Conservation (phyloP, 257 asterid species). For the Sherardia arvensis region DNA sequence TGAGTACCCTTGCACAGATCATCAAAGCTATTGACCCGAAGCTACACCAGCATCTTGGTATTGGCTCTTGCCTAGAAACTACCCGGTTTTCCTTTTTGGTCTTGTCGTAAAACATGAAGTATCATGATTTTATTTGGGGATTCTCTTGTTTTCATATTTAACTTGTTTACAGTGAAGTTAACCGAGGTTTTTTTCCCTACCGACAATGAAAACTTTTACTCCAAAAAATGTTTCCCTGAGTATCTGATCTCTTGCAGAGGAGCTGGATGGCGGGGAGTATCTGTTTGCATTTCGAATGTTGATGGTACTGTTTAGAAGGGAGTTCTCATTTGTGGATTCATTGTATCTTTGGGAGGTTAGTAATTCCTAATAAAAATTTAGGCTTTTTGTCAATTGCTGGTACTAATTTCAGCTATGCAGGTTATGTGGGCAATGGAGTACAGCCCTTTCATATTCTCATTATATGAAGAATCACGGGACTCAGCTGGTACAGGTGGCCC, state of each 20-base stretch:
- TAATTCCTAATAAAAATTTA: not conserved
- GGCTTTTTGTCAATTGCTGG: not conserved
- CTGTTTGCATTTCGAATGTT: constrained; percentile 94
- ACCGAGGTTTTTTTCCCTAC: not conserved
- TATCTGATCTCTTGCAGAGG: constrained; percentile 47
- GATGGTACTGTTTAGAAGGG: constrained; percentile 94
- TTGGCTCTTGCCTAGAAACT: constrained; percentile 10
- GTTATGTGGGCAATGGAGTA: constrained; percentile 99
- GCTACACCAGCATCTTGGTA: constrained; percentile 96
- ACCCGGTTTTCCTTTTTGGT: constrained; percentile 8
- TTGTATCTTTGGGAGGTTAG: constrained; percentile 92
- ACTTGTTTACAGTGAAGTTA: not conserved
- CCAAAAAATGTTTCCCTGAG: not conserved
- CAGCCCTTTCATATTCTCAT: constrained; percentile 56
- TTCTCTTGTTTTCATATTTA: not conserved
- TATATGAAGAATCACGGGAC: constrained; percentile 51
- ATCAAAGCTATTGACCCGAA: constrained; percentile 83
- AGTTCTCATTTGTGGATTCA: constrained; percentile 84
- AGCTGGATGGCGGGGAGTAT: constrained; percentile 93
- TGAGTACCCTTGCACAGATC: constrained; percentile 69
- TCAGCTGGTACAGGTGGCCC: constrained; percentile 17
- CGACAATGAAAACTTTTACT: not conserved
- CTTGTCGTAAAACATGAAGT: not conserved
- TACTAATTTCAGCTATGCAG: constrained; percentile 31
- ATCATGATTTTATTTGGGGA: not conserved